Evolutionary conservation across 108 stramenopile genomes (phyloP).

Genomic region (Skeletonema costatum): DNA sequence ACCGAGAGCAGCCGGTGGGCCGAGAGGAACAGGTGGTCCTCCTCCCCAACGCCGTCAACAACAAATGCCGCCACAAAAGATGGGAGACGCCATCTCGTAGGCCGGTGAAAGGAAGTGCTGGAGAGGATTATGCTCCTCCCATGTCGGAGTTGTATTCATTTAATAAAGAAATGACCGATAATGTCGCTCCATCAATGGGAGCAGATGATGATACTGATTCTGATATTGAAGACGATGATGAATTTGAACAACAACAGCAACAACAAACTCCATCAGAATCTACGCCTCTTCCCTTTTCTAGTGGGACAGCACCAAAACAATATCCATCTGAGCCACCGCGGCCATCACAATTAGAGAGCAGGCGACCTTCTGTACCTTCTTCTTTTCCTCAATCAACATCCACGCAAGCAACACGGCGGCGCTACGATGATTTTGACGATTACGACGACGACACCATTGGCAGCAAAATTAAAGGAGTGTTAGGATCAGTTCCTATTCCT

Average conservation of each 20-base stretch:
- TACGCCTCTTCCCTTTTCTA: background rate
- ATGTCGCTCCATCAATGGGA: background rate
- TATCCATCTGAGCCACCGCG: background rate
- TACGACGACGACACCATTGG: constrained; percentile 38
- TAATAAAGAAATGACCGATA: background rate
- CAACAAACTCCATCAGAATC: background rate
- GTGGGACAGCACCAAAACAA: background rate
- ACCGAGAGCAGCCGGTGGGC: background rate
- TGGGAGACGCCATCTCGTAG: background rate
- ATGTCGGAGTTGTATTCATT: constrained; percentile 43
- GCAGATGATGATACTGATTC: constrained; percentile 10
- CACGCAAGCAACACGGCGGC: background rate
- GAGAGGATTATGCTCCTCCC: constrained; percentile 41
- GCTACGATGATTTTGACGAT: constrained; percentile 27
- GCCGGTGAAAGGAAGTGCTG: background rate
- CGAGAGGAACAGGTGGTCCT: background rate
- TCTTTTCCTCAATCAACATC: constrained; percentile 5
- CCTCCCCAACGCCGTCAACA: background rate
- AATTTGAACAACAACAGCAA: background rate
- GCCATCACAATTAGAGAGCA: background rate
- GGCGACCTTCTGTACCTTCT: background rate
- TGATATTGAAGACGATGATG: constrained; percentile 15
- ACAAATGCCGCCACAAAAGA: background rate
- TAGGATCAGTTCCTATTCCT: constrained; percentile 40
- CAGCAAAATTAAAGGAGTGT: constrained; percentile 29